A percentile compares a stretch with the other conserved stretches of the same genome.
phyloP scores from a whole-genome alignment of 805 yeast genomes.

The Candida germanica region DNA sequence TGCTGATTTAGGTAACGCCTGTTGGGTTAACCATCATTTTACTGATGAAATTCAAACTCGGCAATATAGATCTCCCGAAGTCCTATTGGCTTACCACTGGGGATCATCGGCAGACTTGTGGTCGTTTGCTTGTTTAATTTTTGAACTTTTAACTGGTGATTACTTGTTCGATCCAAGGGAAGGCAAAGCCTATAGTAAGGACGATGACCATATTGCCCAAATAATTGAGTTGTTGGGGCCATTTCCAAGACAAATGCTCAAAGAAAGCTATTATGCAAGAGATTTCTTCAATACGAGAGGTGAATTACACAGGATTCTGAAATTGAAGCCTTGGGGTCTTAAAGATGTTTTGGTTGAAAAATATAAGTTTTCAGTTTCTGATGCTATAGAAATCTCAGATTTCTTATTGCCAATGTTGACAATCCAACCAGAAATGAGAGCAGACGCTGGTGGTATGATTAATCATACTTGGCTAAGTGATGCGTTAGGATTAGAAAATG shows the following conservation, averaged over 20 bases:
- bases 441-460: constrained; percentile 95
- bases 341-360: constrained; percentile 79
- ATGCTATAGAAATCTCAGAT: constrained; percentile 70
- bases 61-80: constrained; percentile 66
- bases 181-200: constrained; percentile 74
- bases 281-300: constrained; percentile 67
- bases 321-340: constrained; percentile 87
- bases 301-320: constrained; percentile 72
- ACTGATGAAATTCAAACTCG: constrained; percentile 69
- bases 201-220: constrained; percentile 96
- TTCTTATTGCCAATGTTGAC: constrained; percentile 81
- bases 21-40: constrained; percentile 60
- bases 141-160: constrained; percentile 92
- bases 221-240: constrained; percentile 79
- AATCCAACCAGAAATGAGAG: constrained; percentile 74
- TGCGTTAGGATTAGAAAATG: constrained; percentile 71
- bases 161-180: constrained; percentile 87
- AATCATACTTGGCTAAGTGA: constrained; percentile 84
- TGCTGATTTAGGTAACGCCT: constrained; percentile 71
- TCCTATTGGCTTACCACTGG: constrained; percentile 75
- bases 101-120: constrained; percentile 94
- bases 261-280: constrained; percentile 58
- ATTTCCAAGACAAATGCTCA: constrained; percentile 56
- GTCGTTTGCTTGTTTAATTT: constrained; percentile 91
- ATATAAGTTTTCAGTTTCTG: constrained; percentile 66